Percentiles rank a stretch among this genome's conserved stretches.
phyloP scores from a whole-genome alignment of 345 rosid genomes.

The Hypericum androsaemum region DNA sequence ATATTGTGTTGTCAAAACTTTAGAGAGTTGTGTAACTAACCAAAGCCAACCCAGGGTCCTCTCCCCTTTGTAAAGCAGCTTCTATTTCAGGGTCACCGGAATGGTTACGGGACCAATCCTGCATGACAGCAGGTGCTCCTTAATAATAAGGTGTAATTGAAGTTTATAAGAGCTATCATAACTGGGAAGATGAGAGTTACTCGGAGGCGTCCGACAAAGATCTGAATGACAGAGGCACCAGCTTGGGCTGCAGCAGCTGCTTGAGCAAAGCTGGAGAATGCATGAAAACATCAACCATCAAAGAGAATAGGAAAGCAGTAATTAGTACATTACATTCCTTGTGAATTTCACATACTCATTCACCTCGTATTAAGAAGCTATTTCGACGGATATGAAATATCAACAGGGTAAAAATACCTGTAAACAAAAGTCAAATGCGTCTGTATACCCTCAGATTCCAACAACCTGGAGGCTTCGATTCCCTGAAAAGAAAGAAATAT shows the following conservation, averaged over 20 bases:
- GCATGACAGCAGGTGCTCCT: slow-evolving; percentile 13
- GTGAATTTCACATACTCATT: too few relatives aligned
- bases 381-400: too few relatives aligned
- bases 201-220: slow-evolving; percentile 89
- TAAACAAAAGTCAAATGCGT: slow-evolving; percentile 92
- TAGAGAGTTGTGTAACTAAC: slow-evolving; percentile 31
- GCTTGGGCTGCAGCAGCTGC: slow-evolving; percentile 99
- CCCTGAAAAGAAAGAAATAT: slow-evolving; percentile 35
- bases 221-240: slow-evolving; percentile 92
- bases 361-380: too few relatives aligned
- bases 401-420: slow-evolving; percentile 33
- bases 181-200: slow-evolving; percentile 27
- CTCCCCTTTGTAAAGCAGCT: slow-evolving; percentile 65
- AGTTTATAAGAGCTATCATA: neutral
- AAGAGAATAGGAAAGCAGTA: neutral
- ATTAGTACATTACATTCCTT: too few relatives aligned
- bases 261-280: slow-evolving; percentile 74
- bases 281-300: slow-evolving; percentile 5
- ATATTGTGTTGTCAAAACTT: neutral
- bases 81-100: slow-evolving; percentile 87
- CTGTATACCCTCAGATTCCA: slow-evolving; percentile 94
- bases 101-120: slow-evolving; percentile 96
- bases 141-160: neutral
- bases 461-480: slow-evolving; percentile 84
- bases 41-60: slow-evolving; percentile 90